A percentile compares a stretch with the other conserved stretches of the same genome.
These are phyloP conservation scores for Colletotrichum tanaceti DNA, from an alignment of 2,329 filamentous ascomycete species.

Conservation along the genomic window DNA sequence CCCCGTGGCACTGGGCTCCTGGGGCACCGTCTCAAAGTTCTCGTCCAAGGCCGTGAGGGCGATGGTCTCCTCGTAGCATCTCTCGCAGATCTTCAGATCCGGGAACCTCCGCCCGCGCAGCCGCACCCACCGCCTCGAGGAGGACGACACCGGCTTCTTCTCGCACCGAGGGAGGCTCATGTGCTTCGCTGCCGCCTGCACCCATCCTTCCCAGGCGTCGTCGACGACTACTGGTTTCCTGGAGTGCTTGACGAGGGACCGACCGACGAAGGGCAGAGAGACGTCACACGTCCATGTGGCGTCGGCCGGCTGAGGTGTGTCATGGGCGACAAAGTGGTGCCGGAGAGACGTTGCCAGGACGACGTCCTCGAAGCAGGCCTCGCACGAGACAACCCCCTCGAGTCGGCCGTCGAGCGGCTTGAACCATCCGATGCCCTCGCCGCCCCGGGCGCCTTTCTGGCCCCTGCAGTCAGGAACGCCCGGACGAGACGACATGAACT, in stretches of 20 bases:
- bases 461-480: slow-evolving; percentile 48
- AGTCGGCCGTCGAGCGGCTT: slow-evolving; percentile 7
- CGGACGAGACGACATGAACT: slow-evolving; percentile 47
- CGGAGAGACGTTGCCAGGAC: slow-evolving; percentile 31
- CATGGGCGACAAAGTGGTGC: slow-evolving; percentile 27
- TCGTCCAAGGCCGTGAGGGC: slow-evolving; percentile 45
- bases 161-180: slow-evolving; percentile 47
- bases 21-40: slow-evolving; percentile 42
- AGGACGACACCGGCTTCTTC: slow-evolving; percentile 43
- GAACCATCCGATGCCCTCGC: slow-evolving; percentile 49
- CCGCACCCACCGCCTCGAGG: slow-evolving; percentile 46
- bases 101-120: slow-evolving; percentile 43
- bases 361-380: slow-evolving; percentile 39
- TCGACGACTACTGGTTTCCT: slow-evolving; percentile 39
- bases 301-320: slow-evolving; percentile 42
- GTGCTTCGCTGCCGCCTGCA: slow-evolving; percentile 42
- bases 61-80: slow-evolving; percentile 52
- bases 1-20: slow-evolving; percentile 1
- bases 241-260: slow-evolving; percentile 37
- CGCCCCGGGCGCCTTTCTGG: slow-evolving; percentile 31
- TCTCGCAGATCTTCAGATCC: slow-evolving; percentile 48
- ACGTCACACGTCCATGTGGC: slow-evolving; percentile 51
- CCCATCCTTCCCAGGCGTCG: slow-evolving; percentile 48
- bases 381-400: slow-evolving; percentile 34
- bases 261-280: slow-evolving; percentile 44